phyloP scores from a whole-genome alignment of 2,329 filamentous ascomycete genomes.

The Fusarium drepaniforme region DNA sequence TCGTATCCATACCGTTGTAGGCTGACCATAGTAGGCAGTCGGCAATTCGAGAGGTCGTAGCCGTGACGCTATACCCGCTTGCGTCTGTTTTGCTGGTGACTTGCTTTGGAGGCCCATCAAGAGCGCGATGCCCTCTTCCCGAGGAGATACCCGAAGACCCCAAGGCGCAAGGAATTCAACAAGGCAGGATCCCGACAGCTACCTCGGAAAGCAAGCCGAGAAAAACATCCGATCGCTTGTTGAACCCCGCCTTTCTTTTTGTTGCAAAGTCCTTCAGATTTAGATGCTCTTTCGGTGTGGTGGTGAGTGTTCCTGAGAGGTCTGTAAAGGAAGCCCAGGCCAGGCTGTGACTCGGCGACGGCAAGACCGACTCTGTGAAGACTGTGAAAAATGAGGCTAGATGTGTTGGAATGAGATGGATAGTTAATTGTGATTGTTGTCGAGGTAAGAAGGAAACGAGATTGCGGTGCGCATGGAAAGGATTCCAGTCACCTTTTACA shows the following conservation, averaged over 20 bases:
- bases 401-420: neutral
- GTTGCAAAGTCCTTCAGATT: neutral
- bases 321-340: neutral
- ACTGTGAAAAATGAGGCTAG: neutral
- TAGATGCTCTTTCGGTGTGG: neutral
- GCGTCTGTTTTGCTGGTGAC: too few relatives aligned
- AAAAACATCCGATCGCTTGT: neutral
- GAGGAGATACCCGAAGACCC: neutral
- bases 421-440: neutral
- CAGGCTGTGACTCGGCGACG: neutral
- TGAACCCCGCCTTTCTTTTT: neutral
- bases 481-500: neutral
- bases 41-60: too few relatives aligned
- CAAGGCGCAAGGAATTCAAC: neutral
- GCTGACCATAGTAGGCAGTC: too few relatives aligned
- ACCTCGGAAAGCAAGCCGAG: neutral
- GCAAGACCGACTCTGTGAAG: neutral
- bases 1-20: neutral
- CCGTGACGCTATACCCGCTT: too few relatives aligned
- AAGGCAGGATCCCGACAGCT: neutral
- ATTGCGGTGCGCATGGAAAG: too few relatives aligned
- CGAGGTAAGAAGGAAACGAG: neutral
- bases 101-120: neutral
- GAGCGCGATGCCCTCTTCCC: neutral
- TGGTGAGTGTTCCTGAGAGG: neutral